These are phyloP conservation scores for Fagopyrum esculentum DNA, from an alignment of 148 eudicot genomes.

Conservation along the genomic window DNA sequence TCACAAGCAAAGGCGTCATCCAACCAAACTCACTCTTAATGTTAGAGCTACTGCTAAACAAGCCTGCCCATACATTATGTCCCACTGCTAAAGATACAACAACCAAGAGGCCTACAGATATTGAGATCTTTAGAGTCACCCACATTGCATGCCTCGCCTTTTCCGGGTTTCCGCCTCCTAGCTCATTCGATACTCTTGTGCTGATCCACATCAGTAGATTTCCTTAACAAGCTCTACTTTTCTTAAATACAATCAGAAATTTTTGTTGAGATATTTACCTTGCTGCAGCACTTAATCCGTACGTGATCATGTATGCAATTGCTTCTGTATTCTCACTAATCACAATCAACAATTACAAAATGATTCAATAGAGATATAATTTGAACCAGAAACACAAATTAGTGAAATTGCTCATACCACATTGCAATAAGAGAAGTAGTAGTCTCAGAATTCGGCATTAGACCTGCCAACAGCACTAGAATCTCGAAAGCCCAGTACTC, in stretches of 20 bases:
- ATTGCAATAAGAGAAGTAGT: constrained; percentile 75
- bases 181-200: constrained; percentile 87
- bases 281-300: constrained; percentile 73
- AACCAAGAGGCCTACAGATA: constrained; percentile 37
- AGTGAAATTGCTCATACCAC: constrained; percentile 33
- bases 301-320: constrained; percentile 57
- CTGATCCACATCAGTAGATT: constrained; percentile 20
- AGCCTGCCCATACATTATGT: constrained; percentile 59
- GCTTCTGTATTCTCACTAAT: constrained; percentile 75
- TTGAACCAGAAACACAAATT: not conserved
- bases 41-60: constrained; percentile 42
- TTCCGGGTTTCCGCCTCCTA: constrained; percentile 56
- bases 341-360: not conserved
- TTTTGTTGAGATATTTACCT: constrained; percentile 30
- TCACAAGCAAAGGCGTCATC: constrained; percentile 45
- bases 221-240: not conserved
- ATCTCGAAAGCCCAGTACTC: constrained; percentile 92
- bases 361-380: not conserved
- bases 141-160: constrained; percentile 60
- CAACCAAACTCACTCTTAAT: constrained; percentile 44
- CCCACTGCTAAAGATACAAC: constrained; percentile 47
- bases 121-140: constrained; percentile 56
- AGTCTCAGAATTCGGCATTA: constrained; percentile 56
- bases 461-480: constrained; percentile 69
- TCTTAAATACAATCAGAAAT: not conserved